Percentiles rank a stretch among this genome's conserved stretches.
These are phyloP conservation scores for Fusarium gaditjirri DNA, from an alignment of 2,329 filamentous ascomycete species.

Conservation along the genomic window DNA sequence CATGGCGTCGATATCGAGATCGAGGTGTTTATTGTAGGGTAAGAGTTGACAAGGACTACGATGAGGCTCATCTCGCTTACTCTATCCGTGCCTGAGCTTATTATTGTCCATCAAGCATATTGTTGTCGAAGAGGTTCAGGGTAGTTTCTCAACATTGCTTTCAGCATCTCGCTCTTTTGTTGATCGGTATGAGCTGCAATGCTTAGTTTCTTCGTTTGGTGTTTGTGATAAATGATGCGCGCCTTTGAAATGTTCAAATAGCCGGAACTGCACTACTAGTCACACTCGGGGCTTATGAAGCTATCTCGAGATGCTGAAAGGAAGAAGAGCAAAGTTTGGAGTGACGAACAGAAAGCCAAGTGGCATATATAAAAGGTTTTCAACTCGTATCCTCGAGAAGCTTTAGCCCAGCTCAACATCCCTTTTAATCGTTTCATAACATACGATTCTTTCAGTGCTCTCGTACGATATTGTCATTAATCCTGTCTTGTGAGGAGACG, in stretches of 20 bases:
- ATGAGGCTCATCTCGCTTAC: background rate
- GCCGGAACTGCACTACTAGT: accelerated
- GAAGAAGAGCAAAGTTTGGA: background rate
- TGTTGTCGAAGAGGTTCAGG: background rate
- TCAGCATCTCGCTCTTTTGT: background rate
- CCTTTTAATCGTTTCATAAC: background rate
- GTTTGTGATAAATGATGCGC: accelerated
- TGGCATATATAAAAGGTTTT: background rate
- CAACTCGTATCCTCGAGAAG: too few species aligned
- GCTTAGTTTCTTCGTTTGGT: background rate
- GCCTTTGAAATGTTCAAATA: background rate
- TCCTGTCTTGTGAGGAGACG: background rate
- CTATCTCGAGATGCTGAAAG: background rate
- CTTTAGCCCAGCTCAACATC: too few species aligned
- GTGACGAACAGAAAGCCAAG: accelerated
- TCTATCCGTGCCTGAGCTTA: background rate
- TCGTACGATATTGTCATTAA: background rate
- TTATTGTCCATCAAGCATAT: background rate
- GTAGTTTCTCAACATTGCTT: background rate
- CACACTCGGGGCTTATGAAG: accelerated
- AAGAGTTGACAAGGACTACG: background rate
- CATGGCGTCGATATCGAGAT: background rate
- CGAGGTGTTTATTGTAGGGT: background rate
- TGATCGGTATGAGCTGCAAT: background rate
- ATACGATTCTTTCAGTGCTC: background rate